Base-by-base conservation (phyloP, 169 alveolate genomes). In the Plasmodium falciparum region DNA sequence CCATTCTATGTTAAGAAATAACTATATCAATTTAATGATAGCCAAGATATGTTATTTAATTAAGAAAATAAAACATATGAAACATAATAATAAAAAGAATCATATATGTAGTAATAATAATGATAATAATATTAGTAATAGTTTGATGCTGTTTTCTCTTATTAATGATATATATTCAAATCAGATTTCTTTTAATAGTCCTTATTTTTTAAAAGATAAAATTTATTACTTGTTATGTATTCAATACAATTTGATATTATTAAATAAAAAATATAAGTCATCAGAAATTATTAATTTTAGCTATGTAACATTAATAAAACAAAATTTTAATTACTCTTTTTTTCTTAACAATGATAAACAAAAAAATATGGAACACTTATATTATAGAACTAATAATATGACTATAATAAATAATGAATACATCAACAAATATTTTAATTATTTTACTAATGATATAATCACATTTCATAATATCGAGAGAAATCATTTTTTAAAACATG, bases 401-500 rank as follows among this genome's bases (percentile, higher is more conserved):
- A n/a, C 74, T 7, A 69, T 24, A 13, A 62, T 26, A 56, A 61
- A 43, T 56, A 29, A 43, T 39, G 45, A 63, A 22, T 22, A 22
- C 9, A 24, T 83, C 12, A 50, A 67, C 17, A 83, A 83, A 83
- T 9, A 22, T 45, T 49, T 83, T 26, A 69, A 78, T 45, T 61
- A 83, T 69, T 83, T 83, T 69, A 83, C 73, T 26, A 39, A 69
- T 69, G 26, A 59, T 8, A 69, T 52, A n/a, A 45, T 83, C 73
- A 69, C 13, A 9, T 83, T 83, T 83, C 67, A 83, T 29, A 83
- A 67, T 62, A 47, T 45, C 22, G 70, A 69, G 26, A 17, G 91
- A 63, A 17, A 24, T 13, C 8, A 12, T 6, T 83, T 83, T 69
- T 67, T 69, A 83, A 58, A 67, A 26, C 47, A 39, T 22, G 50